Base-by-base conservation (phyloP, 192 early-diverging fungal genomes). In the Gonapodya sp. region DNA sequence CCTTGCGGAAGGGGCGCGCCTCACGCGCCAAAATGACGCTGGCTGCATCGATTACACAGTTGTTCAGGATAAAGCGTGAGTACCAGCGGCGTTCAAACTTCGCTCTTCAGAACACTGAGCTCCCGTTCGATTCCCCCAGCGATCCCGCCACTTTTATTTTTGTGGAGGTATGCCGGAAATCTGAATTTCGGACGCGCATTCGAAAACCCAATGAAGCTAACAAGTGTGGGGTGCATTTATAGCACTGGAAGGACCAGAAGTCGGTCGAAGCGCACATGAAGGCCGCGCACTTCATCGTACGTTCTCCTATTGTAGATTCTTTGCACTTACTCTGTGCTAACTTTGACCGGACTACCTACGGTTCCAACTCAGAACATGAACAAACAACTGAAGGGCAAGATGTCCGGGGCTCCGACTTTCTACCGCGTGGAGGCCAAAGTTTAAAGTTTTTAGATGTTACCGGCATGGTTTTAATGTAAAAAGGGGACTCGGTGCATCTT, bases 161-260 rank as follows among this genome's bases (percentile, higher is more conserved):
- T 24, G 24, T 64, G 8, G 46, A 64, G 46, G 46, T 64, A 64
- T 64, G 46, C 46, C 46, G 46, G 46, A 64, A 24, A 64, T 64
- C 46, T 64, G 8, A 64, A 8, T 64, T 64, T 64, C 46, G 24
- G 8, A 8, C 8, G 8, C 24, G 8, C 24, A 64, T 64, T 8
- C 46, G 46, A 8, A 64, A 64, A 16, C 8, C 46, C 24, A 8
- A 64, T 24, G 8, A n/a, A n/a, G n/a, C n/a, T n/a, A n/a, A n/a
- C n/a, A n/a, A n/a, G n/a, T n/a, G n/a, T n/a, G n/a, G n/a, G n/a
- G n/a, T n/a, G n/a, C n/a, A 8, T 16, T 64, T 64, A 64, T 24
- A 64, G 46, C 46, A 64, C 46, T 64, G 46, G 46, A 64, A 64
- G 46, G 46, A 64, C 46, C 46, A 64, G 46, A 64, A 64, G 46